Base-by-base conservation (phyloP, 169 alveolate species). In the Plasmodium gallinaceum region DNA sequence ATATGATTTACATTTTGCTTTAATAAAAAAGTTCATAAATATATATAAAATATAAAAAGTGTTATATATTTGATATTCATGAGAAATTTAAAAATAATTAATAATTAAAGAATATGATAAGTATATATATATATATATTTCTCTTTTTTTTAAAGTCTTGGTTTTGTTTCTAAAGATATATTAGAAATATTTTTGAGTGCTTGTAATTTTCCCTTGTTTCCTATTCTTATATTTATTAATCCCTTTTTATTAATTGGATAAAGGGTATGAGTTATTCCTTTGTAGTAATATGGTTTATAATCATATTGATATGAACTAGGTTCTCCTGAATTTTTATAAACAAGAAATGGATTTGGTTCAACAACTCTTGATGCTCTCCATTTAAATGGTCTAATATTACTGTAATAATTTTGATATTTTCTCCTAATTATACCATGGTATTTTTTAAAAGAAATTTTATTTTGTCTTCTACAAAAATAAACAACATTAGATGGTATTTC, bases 391-490 rank as follows among this genome's bases (percentile, higher is more conserved):
- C 92, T 86, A 48, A 86, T 86, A 72, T 86, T 86, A 61, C 92
- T 86, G 62, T 86, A 86, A 60, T 86, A 86, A 86, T 86, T 71
- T 71, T 64, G 69, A 71, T 58, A 51, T 48, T 71, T 86, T 45
- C 92, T 73, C 65, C 92, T 64, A 39, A 86, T 86, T 43, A 86
- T 86, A n/a, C 92, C 92, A 86, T 86, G 92, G 71, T 86, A 86
- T 72, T 86, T 86, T 86, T 52, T 86, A 48, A 86, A 86, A 45
- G 92, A 86, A 22, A 86, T 86, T 86, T 86, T 86, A 52, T 43
- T 86, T 14, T 69, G 86, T 54, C 18, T 86, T 51, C 65, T 70
- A 71, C 92, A 86, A 86, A 70, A 86, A 42, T 86, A 51, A 16
- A 86, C 37, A 9, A 86, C 92, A 71, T 86, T 86, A 20, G 88